phyloP scores from a whole-genome alignment of 2,329 filamentous ascomycete species.

The Penicillium rolfsii region DNA sequence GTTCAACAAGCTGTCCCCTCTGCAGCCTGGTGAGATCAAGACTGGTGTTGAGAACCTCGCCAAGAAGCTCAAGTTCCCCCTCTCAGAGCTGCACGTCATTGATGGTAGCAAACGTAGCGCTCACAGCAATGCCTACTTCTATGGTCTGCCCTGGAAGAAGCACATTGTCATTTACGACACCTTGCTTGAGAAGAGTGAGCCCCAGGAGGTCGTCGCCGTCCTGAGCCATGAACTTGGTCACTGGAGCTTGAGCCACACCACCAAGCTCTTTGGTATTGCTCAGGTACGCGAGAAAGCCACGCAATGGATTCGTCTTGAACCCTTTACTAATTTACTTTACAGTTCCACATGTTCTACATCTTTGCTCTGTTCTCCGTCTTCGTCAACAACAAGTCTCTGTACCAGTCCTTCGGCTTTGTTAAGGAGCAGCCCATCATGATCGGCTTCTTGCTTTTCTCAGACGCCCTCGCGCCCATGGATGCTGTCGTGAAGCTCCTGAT shows the following conservation, averaged over 20 bases:
- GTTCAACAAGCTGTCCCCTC: slow-evolving; percentile 97
- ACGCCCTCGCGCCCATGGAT: slow-evolving; percentile 92
- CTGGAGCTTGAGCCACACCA: slow-evolving; percentile 96
- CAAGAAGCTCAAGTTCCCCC: slow-evolving; percentile 82
- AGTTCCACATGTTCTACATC: slow-evolving; percentile 95
- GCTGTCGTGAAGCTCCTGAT: slow-evolving; percentile 92
- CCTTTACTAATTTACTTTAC: background rate
- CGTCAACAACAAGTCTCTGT: slow-evolving; percentile 91
- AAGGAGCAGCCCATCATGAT: slow-evolving; percentile 87
- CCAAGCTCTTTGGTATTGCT: slow-evolving; percentile 82
- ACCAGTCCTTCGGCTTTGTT: slow-evolving; percentile 86
- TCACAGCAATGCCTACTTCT: slow-evolving; percentile 94
- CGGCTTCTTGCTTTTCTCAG: slow-evolving; percentile 95
- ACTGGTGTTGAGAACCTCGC: slow-evolving; percentile 83
- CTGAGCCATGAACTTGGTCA: slow-evolving; percentile 95
- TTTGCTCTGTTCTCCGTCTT: slow-evolving; percentile 97
- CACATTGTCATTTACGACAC: slow-evolving; percentile 99
- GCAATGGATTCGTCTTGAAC: background rate
- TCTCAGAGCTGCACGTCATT: slow-evolving; percentile 92
- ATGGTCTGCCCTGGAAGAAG: slow-evolving; percentile 98
- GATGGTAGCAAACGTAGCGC: slow-evolving; percentile 86
- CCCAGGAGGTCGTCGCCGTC: slow-evolving; percentile 91
- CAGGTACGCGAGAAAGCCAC: slow-evolving; percentile 59
- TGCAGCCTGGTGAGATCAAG: slow-evolving; percentile 86
- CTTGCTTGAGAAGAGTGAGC: slow-evolving; percentile 89